A percentile compares a stretch with the other conserved stretches of the same genome.
These are phyloP conservation scores for Yamadazyma scolyti DNA, from an alignment of 805 yeast genomes.

Conservation along the genomic window DNA sequence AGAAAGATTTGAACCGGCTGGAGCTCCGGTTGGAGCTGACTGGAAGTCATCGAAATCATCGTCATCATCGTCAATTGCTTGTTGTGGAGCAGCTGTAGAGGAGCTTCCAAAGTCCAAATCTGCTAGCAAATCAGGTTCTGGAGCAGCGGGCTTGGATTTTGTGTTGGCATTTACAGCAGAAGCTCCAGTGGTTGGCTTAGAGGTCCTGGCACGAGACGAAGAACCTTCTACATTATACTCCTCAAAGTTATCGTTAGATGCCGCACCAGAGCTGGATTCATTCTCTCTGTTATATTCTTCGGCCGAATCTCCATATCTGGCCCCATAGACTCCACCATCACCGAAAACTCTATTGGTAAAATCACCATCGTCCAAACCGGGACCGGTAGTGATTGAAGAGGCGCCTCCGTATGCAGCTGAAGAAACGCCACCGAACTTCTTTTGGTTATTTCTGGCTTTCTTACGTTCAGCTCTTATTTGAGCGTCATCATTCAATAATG, in stretches of 20 bases:
- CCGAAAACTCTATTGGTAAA: constrained; percentile 56
- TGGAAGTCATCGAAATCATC: constrained; percentile 84
- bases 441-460: constrained; percentile 81
- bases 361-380: constrained; percentile 48
- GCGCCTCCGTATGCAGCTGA: constrained; percentile 51
- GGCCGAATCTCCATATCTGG: constrained; percentile 58
- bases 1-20: constrained; percentile 18
- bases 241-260: constrained; percentile 43
- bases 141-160: constrained; percentile 25
- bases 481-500: constrained; percentile 71
- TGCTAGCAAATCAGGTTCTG: constrained; percentile 47
- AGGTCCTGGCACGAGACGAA: constrained; percentile 16
- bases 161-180: constrained; percentile 31
- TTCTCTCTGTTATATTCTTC: constrained; percentile 25
- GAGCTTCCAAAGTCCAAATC: constrained; percentile 42
- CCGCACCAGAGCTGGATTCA: constrained; percentile 27
- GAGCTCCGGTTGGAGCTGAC: constrained; percentile 46
- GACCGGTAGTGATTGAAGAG: constrained; percentile 30
- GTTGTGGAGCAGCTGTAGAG: constrained; percentile 12
- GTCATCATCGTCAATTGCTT: constrained; percentile 44
- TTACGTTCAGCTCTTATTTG: constrained; percentile 79
- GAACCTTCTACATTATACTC: constrained; percentile 52
- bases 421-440: constrained; percentile 79
- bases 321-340: constrained; percentile 69
- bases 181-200: constrained; percentile 35